These are phyloP conservation scores for Ogataea parapolymorpha DNA, from an alignment of 805 yeast species.

Conservation along the genomic window DNA sequence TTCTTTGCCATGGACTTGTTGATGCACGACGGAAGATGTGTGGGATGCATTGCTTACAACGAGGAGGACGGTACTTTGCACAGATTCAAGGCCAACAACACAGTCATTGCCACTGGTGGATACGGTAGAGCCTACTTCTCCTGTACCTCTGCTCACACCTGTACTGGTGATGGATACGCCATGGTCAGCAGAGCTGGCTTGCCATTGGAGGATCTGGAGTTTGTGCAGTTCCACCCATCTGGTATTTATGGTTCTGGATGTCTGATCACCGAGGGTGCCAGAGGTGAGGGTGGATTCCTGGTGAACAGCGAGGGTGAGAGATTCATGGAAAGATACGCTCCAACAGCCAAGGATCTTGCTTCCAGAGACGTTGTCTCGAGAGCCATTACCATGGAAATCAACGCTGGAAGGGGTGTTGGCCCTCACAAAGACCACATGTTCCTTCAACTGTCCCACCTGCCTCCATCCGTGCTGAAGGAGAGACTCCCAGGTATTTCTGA, in stretches of 20 bases:
- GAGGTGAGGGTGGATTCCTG: constrained; percentile 99
- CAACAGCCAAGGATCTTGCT: constrained; percentile 97
- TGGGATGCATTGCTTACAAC: constrained; percentile 96
- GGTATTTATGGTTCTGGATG: constrained; percentile 99
- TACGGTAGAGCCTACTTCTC: constrained; percentile 98
- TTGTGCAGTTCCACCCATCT: constrained; percentile 98
- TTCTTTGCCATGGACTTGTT: constrained; percentile 92
- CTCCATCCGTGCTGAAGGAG: constrained; percentile 86
- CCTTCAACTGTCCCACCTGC: constrained; percentile 91
- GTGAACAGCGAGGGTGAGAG: constrained; percentile 97
- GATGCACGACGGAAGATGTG: constrained; percentile 94
- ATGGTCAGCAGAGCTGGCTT: constrained; percentile 98
- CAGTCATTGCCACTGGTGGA: constrained; percentile 98
- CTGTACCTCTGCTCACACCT: constrained; percentile 98
- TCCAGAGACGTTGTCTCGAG: constrained; percentile 98
- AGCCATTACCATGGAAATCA: constrained; percentile 97
- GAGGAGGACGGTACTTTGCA: constrained; percentile 98
- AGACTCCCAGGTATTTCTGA: constrained; percentile 99
- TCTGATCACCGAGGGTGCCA: constrained; percentile 97
- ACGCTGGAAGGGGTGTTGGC: constrained; percentile 99
- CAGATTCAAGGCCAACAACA: constrained; percentile 95
- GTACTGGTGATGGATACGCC: constrained; percentile 99
- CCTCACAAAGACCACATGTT: constrained; percentile 92
- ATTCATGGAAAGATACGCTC: constrained; percentile 99
- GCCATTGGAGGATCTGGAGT: constrained; percentile 96